These are phyloP conservation scores for Coelastrella sp. DNA, from an alignment of 139 green algal genomes.

Conservation along the genomic window DNA sequence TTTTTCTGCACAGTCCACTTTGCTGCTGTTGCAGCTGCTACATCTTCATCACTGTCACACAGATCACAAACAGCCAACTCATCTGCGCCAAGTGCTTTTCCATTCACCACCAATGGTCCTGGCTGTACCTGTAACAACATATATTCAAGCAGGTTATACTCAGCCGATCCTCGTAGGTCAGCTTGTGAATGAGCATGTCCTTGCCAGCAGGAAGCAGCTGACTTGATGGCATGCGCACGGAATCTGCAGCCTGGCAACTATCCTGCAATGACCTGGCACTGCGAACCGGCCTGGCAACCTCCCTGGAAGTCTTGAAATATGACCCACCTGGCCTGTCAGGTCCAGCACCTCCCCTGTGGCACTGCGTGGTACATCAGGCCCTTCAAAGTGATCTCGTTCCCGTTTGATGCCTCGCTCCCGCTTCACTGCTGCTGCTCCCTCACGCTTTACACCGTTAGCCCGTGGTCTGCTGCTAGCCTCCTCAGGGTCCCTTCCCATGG, in stretches of 20 bases:
- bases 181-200: too few relatives aligned
- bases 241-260: too few relatives aligned
- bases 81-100: background rate
- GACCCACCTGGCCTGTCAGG: constrained; percentile 24
- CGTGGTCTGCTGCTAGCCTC: background rate
- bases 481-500: too few relatives aligned
- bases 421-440: constrained; percentile 35
- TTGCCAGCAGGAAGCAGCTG: too few relatives aligned
- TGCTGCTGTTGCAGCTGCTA: background rate
- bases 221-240: too few relatives aligned
- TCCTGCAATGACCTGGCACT: background rate
- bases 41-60: constrained; percentile 29
- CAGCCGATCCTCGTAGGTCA: too few relatives aligned
- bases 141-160: too few relatives aligned
- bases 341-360: constrained; percentile 12
- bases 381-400: background rate
- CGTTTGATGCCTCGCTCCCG: background rate
- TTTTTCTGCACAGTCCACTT: constrained; percentile 40
- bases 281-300: too few relatives aligned
- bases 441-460: constrained; percentile 9
- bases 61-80: constrained; percentile 40
- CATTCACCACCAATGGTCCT: constrained; percentile 1
- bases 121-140: background rate
- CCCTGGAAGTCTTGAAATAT: background rate
- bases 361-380: background rate